These are phyloP conservation scores for Geotrichum bryndzae DNA, from an alignment of 1,139 yeast species.

Conservation along the genomic window DNA sequence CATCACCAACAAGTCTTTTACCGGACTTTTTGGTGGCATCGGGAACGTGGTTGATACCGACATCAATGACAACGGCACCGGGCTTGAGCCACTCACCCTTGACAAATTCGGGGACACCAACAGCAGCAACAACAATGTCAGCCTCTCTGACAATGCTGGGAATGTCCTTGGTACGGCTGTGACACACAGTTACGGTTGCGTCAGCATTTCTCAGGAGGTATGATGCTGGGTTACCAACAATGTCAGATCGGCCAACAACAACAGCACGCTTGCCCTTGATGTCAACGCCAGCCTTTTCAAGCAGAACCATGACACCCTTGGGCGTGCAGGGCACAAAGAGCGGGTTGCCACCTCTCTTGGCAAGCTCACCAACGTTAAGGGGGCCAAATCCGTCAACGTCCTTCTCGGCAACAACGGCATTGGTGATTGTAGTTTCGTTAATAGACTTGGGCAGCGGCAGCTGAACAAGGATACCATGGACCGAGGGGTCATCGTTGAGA, in stretches of 20 bases:
- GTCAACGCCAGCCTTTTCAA: slow-evolving; percentile 57
- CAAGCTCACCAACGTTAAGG: slow-evolving; percentile 80
- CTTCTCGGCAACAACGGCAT: slow-evolving; percentile 68
- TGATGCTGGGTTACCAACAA: slow-evolving; percentile 92
- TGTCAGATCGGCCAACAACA: slow-evolving; percentile 91
- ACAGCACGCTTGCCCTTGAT: slow-evolving; percentile 81
- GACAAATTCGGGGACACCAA: slow-evolving; percentile 78
- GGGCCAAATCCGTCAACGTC: slow-evolving; percentile 97
- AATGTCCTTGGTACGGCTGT: slow-evolving; percentile 65
- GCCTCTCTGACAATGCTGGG: slow-evolving; percentile 60
- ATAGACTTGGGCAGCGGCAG: slow-evolving; percentile 83
- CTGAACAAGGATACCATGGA: slow-evolving; percentile 88
- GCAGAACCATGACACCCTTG: slow-evolving; percentile 78
- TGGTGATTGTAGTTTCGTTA: slow-evolving; percentile 72
- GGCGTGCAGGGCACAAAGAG: slow-evolving; percentile 92
- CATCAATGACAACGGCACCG: slow-evolving; percentile 87
- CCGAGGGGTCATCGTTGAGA: slow-evolving; percentile 62
- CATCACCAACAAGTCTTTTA: slow-evolving; percentile 86
- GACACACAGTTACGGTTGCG: slow-evolving; percentile 83
- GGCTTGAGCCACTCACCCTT: slow-evolving; percentile 85
- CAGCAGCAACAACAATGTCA: slow-evolving; percentile 87
- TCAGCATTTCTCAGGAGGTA: slow-evolving; percentile 69
- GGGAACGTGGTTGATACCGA: slow-evolving; percentile 84
- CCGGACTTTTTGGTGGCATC: slow-evolving; percentile 79
- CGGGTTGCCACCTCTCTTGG: slow-evolving; percentile 83